Percentiles rank a stretch among this genome's conserved stretches.
phyloP scores from a whole-genome alignment of 768 basidiomycete genomes.

The Amanita rubescens region DNA sequence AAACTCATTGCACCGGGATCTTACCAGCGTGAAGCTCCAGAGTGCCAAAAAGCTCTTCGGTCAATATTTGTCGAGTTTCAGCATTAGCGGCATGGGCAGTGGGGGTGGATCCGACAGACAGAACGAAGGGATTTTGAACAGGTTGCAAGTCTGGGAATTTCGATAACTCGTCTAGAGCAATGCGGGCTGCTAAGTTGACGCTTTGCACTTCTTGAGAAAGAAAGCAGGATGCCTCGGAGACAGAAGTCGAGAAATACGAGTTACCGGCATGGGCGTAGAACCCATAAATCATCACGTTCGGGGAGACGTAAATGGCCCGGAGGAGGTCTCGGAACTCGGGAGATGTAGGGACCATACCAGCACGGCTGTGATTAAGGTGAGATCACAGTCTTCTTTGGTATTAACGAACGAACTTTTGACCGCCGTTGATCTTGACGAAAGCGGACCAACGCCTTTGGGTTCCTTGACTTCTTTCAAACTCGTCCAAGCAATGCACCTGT shows the following conservation, averaged over 20 bases:
- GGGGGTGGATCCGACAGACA: constrained; percentile 85
- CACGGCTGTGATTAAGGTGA: constrained; percentile 45
- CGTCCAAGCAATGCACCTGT: constrained; percentile 60
- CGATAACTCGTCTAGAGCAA: constrained; percentile 42
- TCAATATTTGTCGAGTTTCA: constrained; percentile 36
- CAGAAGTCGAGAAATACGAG: constrained; percentile 68
- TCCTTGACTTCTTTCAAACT: constrained; percentile 40
- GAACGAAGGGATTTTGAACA: constrained; percentile 47
- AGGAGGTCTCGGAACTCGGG: constrained; percentile 50
- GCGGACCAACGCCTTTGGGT: constrained; percentile 54
- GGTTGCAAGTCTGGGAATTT: constrained; percentile 22
- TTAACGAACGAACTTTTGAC: constrained; percentile 50
- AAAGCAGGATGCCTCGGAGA: constrained; percentile 55
- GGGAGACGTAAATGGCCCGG: constrained; percentile 41
- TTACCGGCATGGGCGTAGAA: constrained; percentile 81
- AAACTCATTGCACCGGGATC: constrained; percentile 3
- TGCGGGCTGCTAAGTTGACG: constrained; percentile 57
- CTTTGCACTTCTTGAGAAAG: constrained; percentile 63
- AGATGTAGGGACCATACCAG: constrained; percentile 54
- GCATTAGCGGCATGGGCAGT: constrained; percentile 72
- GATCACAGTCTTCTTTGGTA: background rate
- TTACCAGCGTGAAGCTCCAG: constrained; percentile 74
- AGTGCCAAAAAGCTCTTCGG: constrained; percentile 43
- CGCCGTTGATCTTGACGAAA: constrained; percentile 78
- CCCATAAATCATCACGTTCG: constrained; percentile 59